Evolutionary conservation across 805 yeast genomes (phyloP), one percentile per base, ranked within the genome.

Genomic region (Vanderwaltozyma polyspora): DNA sequence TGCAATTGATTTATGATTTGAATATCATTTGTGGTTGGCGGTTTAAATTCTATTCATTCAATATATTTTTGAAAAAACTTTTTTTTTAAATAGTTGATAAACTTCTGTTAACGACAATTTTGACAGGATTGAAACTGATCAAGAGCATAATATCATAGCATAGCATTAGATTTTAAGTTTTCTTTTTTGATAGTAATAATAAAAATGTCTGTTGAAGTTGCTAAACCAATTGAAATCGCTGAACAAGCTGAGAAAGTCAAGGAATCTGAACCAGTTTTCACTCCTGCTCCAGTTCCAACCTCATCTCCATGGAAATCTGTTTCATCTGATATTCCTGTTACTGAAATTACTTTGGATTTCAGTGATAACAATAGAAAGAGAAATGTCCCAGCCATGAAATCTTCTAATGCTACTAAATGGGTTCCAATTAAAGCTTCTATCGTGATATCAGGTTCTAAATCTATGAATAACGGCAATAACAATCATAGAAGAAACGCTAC

Each of bases 381-480:
- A 31, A 41, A 35, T 22, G 2, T 17, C 4, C 39, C 46, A 9
- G 26, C 47, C 7, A 41, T 48, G 7, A 46, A 42, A 16, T 37
- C 48, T 3, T 32, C 43, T 24, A 19, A 45, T n/a, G 35, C 44
- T n/a, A 48, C 55, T 7, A 80, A 79, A 52, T 77, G 84, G 83
- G 70, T 76, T 26, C 84, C 84, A n/a, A 73, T 70, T 52, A 68
- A 73, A 45, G 81, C 74, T 19, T 59, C 72, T 28, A 71, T 70
- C 31, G 68, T 67, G 19, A 61, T 70, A 27, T 62, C 57, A 14
- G 45, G 45, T 16, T 37, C 46, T 17, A 44, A 43, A 37, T 42
- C 33, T 25, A 25, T 39, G 5, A 44, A 39, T 7, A 46, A 39
- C 36, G 42, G 37, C 26, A 42, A 34, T 16, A 19, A 40, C 13